Percentiles rank a stretch among this genome's conserved stretches.
phyloP scores from a whole-genome alignment of 116 monocot species.

The Papilionanthe hybrid region DNA sequence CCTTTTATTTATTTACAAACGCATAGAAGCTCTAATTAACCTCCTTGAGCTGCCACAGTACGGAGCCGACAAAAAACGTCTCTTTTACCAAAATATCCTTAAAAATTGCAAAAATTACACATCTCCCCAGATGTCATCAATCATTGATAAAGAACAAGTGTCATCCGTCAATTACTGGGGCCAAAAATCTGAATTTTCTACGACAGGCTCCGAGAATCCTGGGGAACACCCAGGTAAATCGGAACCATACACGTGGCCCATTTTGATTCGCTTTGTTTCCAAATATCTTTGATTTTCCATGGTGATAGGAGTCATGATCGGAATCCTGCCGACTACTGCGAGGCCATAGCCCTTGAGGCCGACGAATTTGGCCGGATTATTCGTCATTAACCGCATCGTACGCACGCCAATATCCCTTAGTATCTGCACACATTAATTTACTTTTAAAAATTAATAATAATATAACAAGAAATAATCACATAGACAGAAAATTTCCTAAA shows the following conservation, averaged over 20 bases:
- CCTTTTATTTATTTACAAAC: no score
- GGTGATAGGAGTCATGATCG: constrained; percentile 70
- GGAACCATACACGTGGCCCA: constrained; percentile 87
- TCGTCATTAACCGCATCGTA: constrained; percentile 86
- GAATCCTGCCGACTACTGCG: constrained; percentile 69
- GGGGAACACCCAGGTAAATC: constrained; percentile 38
- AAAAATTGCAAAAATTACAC: no score
- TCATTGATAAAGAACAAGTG: no score
- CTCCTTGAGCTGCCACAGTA: no score
- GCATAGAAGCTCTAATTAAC: no score
- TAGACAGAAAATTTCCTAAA: no score
- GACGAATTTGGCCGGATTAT: constrained; percentile 79
- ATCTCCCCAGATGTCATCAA: no score
- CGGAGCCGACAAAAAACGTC: no score
- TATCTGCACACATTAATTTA: constrained; percentile 36
- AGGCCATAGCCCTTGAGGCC: constrained; percentile 85
- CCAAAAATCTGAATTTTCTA: neutral
- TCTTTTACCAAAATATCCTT: no score
- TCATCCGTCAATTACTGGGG: neutral
- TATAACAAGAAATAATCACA: no score
- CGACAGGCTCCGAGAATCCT: constrained; percentile 10
- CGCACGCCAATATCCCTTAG: constrained; percentile 76
- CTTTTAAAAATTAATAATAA: no score
- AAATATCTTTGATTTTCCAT: constrained; percentile 78
- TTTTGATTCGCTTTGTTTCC: constrained; percentile 79